These are phyloP conservation scores for Komagataella pastoris DNA, from an alignment of 805 yeast species.

Conservation along the genomic window DNA sequence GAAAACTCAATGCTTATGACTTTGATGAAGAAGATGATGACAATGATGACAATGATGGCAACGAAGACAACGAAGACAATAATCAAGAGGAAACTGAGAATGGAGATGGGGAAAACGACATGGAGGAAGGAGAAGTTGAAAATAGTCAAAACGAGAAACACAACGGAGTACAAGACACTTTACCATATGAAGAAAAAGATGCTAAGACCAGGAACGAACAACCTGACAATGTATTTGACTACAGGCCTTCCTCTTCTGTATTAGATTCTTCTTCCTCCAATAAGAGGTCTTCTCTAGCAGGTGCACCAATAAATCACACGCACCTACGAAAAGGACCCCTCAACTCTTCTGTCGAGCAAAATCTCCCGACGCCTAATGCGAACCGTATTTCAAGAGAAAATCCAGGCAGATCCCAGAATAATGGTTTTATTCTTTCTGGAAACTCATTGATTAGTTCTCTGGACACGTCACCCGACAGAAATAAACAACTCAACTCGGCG, in stretches of 20 bases:
- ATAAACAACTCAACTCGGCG: neutral
- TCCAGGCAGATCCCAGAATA: neutral
- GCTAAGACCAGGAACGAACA: neutral
- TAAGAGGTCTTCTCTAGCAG: neutral
- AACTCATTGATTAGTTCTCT: neutral
- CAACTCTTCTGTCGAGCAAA: neutral
- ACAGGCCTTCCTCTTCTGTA: neutral
- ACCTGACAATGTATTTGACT: neutral
- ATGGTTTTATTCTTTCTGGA: neutral
- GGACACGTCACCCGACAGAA: neutral
- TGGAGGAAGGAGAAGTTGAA: neutral
- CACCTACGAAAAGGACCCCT: neutral
- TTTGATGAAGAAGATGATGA: conserved; percentile 14
- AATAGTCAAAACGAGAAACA: neutral
- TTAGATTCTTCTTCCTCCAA: neutral
- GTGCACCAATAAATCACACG: neutral
- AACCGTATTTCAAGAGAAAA: neutral
- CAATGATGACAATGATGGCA: conserved; percentile 2
- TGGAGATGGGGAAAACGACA: neutral
- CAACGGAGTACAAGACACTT: neutral
- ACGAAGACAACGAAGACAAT: neutral
- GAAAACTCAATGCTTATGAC: conserved; percentile 12
- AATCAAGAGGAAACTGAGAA: neutral
- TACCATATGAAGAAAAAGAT: neutral
- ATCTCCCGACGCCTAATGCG: neutral